Base-by-base conservation (phyloP, 2,329 filamentous ascomycete species). In the Colletotrichum paranaense region DNA sequence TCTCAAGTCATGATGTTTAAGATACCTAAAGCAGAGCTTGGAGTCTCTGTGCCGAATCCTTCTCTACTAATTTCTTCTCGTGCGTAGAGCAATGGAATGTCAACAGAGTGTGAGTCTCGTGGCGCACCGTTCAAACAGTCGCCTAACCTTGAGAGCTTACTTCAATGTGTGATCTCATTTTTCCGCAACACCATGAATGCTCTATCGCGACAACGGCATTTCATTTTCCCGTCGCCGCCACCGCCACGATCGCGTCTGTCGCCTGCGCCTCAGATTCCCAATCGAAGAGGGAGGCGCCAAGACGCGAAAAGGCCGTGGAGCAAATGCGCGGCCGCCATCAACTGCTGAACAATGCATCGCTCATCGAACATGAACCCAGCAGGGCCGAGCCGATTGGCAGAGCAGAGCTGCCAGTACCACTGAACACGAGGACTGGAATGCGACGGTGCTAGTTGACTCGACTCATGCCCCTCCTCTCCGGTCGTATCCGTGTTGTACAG, bases 401-500 rank as follows among this genome's bases (percentile, higher is more conserved):
- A 55, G 11, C 7, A 55, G 49, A 55, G 19, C 42, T 49, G 4
- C 49, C 49, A 11, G 49, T 24, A 9, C 7, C 4, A 28, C 42
- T 14, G 26, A 22, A 16, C 19, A 30, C 46, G 28, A 32, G 6
- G 24, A 24, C 5, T 30, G 55, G 64, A 35, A 58, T 14, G 57
- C 58, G n/a, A 46, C 38, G 22, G 49, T 67, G 64, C 56, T 32
- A 38, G 30, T 42, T 56, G 58, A 68, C 49, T 68, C 53, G 53
- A 32, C 22, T 42, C 49, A 26, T n/a, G 67, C 19, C 55, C 16
- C 7, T 42, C 38, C 16, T 35, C 19, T 65, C 58, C 38, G 59
- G 52, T 71, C 32, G 55, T 60, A 35, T 46, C 19, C 58, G 16
- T 59, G 16, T 30, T 66, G 55, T 30, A 70, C 68, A 49, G 68